Conservation (phyloP, 768 basidiomycete genomes). For the Trametopsis cervina region DNA sequence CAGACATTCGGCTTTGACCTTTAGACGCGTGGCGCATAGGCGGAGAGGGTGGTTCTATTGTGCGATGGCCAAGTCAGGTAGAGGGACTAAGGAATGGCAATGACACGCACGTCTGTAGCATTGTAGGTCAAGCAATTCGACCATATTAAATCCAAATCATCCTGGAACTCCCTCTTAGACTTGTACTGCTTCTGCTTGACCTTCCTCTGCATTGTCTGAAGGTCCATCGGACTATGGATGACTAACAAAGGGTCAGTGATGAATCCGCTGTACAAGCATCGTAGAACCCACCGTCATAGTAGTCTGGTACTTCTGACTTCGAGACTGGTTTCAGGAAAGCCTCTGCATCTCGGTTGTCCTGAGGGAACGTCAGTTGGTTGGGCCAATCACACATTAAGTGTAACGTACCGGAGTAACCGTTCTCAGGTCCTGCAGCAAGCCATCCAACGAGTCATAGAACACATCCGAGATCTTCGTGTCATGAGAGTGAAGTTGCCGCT, state of each 20-base stretch:
- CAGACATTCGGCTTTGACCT: constrained; percentile 78
- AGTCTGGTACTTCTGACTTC: constrained; percentile 86
- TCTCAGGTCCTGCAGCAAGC: constrained; percentile 78
- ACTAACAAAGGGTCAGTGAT: constrained; percentile 39
- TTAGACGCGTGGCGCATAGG: constrained; percentile 71
- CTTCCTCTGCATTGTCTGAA: constrained; percentile 88
- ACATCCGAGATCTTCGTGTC: constrained; percentile 76
- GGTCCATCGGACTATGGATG: constrained; percentile 93
- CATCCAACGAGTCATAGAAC: constrained; percentile 93
- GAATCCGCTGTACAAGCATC: not conserved
- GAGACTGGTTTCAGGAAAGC: constrained; percentile 93
- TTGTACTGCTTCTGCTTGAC: constrained; percentile 91
- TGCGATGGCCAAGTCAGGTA: too few relatives aligned
- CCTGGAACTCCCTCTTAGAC: constrained; percentile 88
- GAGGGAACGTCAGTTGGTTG: constrained; percentile 22
- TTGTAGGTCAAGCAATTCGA: constrained; percentile 93
- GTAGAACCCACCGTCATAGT: constrained; percentile 68
- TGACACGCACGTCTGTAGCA: constrained; percentile 68
- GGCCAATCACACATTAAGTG: constrained; percentile 5
- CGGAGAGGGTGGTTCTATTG: constrained; percentile 90
- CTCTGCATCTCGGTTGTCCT: constrained; percentile 87
- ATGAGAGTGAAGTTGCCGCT: constrained; percentile 33
- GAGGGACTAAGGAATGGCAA: not conserved
- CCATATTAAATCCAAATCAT: constrained; percentile 96
- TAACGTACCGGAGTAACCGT: constrained; percentile 58